Base-by-base conservation (phyloP, 2,329 filamentous ascomycete species). In the Plectosphaerella cucumerina region DNA sequence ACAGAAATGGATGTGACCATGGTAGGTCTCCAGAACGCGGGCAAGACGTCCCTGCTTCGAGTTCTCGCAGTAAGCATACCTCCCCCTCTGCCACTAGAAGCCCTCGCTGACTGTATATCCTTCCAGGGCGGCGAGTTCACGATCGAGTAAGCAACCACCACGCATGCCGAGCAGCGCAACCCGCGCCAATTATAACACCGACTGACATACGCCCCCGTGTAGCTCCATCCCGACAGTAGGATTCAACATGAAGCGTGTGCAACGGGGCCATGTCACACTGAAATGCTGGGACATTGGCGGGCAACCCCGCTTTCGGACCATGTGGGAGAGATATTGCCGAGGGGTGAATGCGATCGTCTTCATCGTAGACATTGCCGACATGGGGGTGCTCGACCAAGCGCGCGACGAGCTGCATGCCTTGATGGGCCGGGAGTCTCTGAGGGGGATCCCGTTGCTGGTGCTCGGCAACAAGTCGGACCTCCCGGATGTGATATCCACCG, bases 1-100 rank as follows among this genome's bases (percentile, higher is more conserved):
- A 96, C 92, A 59, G 94, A 99, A 77, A 97, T 99, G 92, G 94
- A 99, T 74, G 93, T 99, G 68, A 97, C 94, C 61, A 96, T 99
- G 87, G 93, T 99, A 69, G 94, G 94, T 21, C 76, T 99, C 66
- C 94, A 99, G 69, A 97, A 97, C 75, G 94, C 94, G 53, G 94
- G 94, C 65, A 99, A 99, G 76, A 97, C 94, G 37, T 97, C 93
- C 56, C 73, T 99, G 65, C 78, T 99, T 69, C 84, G 92, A 62
- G 93, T 97, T 63, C 80, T 99, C 62, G 92, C 93, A 77, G 94
- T 99, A 85, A 82, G 93, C 69, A 20, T 8, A 17, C 4, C 50
- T 52, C 53, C 54, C 53, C 52, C 42, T 39, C 52, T 37, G 52
- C 55, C 48, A 48, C 50, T 56, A 59, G 58, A 54, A 57, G 49